phyloP scores from a whole-genome alignment of 1,284 basidiomycete species.

The Hymenochaete sp. region DNA sequence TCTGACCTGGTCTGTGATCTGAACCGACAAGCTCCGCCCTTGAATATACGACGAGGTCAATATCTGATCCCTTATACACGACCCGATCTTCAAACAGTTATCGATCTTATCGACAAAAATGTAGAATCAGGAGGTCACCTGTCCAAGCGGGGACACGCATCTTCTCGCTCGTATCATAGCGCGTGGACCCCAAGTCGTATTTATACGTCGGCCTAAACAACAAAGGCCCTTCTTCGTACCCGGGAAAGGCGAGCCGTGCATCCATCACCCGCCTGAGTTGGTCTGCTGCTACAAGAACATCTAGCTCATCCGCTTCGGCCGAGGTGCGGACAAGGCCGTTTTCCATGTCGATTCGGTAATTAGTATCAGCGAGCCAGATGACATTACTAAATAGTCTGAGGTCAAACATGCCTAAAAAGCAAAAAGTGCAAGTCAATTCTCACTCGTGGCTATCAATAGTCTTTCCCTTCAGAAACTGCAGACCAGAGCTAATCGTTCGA shows the following conservation, averaged over 20 bases:
- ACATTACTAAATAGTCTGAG: conserved; percentile 50
- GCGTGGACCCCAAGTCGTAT: conserved; percentile 76
- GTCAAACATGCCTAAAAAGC: conserved; percentile 8
- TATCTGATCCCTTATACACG: conserved; percentile 65
- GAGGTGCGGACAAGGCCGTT: conserved; percentile 72
- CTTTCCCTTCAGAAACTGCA: conserved; percentile 86
- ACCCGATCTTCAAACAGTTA: conserved; percentile 65
- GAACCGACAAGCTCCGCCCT: conserved; percentile 81
- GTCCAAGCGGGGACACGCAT: conserved; percentile 97
- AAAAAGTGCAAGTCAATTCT: conserved; percentile 23
- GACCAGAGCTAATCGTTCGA: conserved; percentile 71
- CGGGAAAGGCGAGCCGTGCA: conserved; percentile 62
- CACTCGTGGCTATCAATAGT: conserved; percentile 87
- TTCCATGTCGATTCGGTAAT: conserved; percentile 86
- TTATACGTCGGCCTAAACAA: conserved; percentile 86
- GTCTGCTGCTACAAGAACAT: conserved; percentile 71
- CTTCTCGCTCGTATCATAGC: conserved; percentile 95
- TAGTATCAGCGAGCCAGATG: conserved; percentile 91
- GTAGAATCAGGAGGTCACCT: conserved; percentile 40
- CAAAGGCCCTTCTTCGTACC: conserved; percentile 84
- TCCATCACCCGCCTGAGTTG: conserved; percentile 71
- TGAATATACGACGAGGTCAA: conserved; percentile 60
- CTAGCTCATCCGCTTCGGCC: conserved; percentile 58
- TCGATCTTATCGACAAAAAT: conserved; percentile 1
- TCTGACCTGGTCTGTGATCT: conserved; percentile 84